Conservation (phyloP, 148 eudicot genomes). For the Rhododendron griersonianum region DNA sequence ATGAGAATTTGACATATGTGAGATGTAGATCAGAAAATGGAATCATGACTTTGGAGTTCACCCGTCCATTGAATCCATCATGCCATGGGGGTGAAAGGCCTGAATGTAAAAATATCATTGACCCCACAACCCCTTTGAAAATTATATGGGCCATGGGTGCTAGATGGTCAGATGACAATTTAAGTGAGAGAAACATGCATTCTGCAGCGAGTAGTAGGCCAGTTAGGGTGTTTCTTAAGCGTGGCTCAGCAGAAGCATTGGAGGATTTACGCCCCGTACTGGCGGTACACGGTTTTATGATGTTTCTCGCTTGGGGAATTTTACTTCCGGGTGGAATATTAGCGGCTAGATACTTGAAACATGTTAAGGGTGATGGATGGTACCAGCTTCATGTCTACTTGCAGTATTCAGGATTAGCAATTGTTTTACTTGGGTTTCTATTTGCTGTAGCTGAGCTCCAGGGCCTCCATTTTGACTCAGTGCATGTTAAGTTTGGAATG, state of each 20-base stretch:
- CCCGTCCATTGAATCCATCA: constrained; percentile 77
- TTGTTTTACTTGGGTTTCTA: constrained; percentile 77
- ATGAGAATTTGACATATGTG: constrained; percentile 77
- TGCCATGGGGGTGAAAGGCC: constrained; percentile 54
- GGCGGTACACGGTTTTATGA: constrained; percentile 95
- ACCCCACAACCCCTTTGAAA: constrained; percentile 77
- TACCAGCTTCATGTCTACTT: constrained; percentile 73
- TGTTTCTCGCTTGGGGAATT: constrained; percentile 97
- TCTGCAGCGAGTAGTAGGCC: constrained; percentile 71
- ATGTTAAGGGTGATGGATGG: constrained; percentile 81
- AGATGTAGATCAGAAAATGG: constrained; percentile 95
- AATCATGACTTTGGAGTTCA: constrained; percentile 85
- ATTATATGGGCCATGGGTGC: constrained; percentile 97
- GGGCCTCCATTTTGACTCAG: constrained; percentile 54
- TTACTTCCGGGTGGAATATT: constrained; percentile 80
- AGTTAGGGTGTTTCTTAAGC: constrained; percentile 63
- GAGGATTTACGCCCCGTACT: constrained; percentile 83
- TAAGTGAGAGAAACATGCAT: constrained; percentile 85
- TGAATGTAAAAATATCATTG: constrained; percentile 76
- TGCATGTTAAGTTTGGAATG: constrained; percentile 84
- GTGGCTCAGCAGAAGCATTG: constrained; percentile 89
- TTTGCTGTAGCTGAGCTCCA: constrained; percentile 94
- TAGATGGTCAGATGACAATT: constrained; percentile 64
- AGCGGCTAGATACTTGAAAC: constrained; percentile 79
- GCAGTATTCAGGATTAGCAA: constrained; percentile 83